Base-by-base conservation (phyloP, 768 basidiomycete genomes). In the Dioszegia aurantiaca region DNA sequence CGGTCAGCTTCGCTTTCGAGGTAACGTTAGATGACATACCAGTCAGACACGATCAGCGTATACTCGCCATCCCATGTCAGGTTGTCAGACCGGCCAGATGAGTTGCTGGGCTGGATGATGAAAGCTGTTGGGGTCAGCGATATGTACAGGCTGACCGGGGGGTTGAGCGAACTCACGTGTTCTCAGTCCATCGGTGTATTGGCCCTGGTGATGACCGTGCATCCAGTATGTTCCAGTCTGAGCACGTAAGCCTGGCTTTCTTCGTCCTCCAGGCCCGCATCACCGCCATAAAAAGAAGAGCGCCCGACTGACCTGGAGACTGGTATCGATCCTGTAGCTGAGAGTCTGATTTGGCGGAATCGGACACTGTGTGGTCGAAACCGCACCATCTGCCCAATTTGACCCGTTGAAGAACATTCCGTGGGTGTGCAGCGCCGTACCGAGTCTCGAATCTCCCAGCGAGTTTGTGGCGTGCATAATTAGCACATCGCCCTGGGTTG, bases 171-270 rank as follows among this genome's bases (percentile, higher is more conserved):
- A 64, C 69, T 40, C 44, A 72, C 69, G 73, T 40, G 90, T 82
- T n/a, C 92, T 86, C 1, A 98, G 82, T 21, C 94, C 93, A 65
- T 98, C 93, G 46, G 88, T 87, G 67, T 95, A 94, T 80, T 92
- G 89, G 19, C 90, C 74, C 27, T 63, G 37, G 60, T 73, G 63
- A 58, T 76, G 75, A 16, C 73, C 75, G 56, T 78, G 77, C 41
- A 76, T 76, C 77, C 77, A 78, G 63, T 69, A 78, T 33, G 77
- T 77, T 6, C 77, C 77, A 17, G 65, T 62, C 67, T 69, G 33
- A 24, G n/a, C 19, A 17, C 11, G 23, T 53, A 36, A 40, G 51
- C 24, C 8, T 19, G 6, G 9, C 11, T 17, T 24, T 36, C 14
- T 19, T n/a, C n/a, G n/a, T n/a, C n/a, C n/a, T n/a, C n/a, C n/a